Base-by-base conservation (phyloP, 2,329 filamentous ascomycete species). In the Nectriaceae sp. region DNA sequence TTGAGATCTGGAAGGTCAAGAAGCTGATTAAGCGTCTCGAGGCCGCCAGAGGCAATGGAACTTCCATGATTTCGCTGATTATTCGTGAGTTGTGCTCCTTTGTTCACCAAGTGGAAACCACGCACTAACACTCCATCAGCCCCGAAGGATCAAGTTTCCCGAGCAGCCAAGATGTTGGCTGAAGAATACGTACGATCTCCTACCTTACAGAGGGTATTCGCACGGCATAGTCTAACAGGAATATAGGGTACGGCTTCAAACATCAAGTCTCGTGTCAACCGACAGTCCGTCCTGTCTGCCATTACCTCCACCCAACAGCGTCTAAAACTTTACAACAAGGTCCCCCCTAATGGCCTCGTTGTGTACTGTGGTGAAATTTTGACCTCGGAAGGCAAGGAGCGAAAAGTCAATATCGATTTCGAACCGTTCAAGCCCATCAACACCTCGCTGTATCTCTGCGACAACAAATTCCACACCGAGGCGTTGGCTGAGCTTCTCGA, bases 331-430 rank as follows among this genome's bases (percentile, higher is more conserved):
- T 99, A 99, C 80, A 96, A 92, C 76, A 97, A 97, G 76, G 94
- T 99, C 48, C 94, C 95, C 24, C 90, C 94, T 42, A 99, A 99
- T 75, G 94, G 94, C 52, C 79, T 99, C 60, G 94, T 99, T 59
- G 89, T 99, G 61, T 99, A 99, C 83, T 99, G 94, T 73, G 94
- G 94, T 86, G 94, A 99, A 97, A 97, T 99, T 71, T 87, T 99
- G 79, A 99, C 94, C 47, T 87, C 87, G 22, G 94, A 99, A 79
- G 94, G 94, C 74, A 99, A 99, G 76, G 94, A 99, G 77, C 84
- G 94, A 68, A 99, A 97, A 81, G 95, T 99, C 79, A 99, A 99
- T 75, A 99, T 99, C 71, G 95, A 99, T 70, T 99, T 99, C 71
- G 94, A 99, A 76, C 94, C 94, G 24, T 99, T 99, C 83, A 99